These are phyloP conservation scores for Cucurbita ficifolia DNA, from an alignment of 306 rosid genomes.

Conservation along the genomic window DNA sequence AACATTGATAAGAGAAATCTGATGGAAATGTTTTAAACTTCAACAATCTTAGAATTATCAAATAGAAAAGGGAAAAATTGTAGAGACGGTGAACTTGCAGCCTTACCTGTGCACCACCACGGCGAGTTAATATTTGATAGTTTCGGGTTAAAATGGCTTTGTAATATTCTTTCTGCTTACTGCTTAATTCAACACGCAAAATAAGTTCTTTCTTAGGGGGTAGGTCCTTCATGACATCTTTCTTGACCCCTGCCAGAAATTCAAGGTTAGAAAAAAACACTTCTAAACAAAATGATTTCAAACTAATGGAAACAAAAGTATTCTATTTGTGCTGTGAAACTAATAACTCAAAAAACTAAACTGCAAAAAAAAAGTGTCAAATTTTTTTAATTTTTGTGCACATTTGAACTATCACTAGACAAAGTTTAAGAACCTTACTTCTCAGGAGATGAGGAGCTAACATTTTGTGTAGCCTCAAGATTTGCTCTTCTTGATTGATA, in stretches of 20 bases:
- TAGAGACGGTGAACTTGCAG: background rate
- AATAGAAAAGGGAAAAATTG: background rate
- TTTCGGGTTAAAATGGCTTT: conserved; percentile 96
- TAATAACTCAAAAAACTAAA: background rate
- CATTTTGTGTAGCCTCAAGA: conserved; percentile 92
- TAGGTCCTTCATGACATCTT: conserved; percentile 96
- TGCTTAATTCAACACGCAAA: conserved; percentile 79
- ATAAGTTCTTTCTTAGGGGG: conserved; percentile 99
- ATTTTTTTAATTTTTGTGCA: background rate
- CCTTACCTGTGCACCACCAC: conserved; percentile 94
- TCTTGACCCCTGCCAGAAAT: conserved; percentile 72
- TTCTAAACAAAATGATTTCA: background rate
- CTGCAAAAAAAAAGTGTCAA: background rate
- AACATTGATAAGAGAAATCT: conserved; percentile 97
- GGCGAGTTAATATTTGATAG: conserved; percentile 86
- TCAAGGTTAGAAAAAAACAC: background rate
- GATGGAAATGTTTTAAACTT: conserved; percentile 22
- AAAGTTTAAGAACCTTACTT: conserved; percentile 31
- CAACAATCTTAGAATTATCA: conserved; percentile 1
- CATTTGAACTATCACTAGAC: background rate
- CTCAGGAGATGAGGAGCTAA: conserved; percentile 94
- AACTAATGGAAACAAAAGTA: background rate
- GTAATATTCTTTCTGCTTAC: conserved; percentile 92
- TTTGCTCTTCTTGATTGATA: conserved; percentile 96
- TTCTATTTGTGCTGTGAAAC: background rate